Evolutionary conservation across 805 yeast genomes (phyloP).

Genomic region (Blastobotrys chiropterorum): DNA sequence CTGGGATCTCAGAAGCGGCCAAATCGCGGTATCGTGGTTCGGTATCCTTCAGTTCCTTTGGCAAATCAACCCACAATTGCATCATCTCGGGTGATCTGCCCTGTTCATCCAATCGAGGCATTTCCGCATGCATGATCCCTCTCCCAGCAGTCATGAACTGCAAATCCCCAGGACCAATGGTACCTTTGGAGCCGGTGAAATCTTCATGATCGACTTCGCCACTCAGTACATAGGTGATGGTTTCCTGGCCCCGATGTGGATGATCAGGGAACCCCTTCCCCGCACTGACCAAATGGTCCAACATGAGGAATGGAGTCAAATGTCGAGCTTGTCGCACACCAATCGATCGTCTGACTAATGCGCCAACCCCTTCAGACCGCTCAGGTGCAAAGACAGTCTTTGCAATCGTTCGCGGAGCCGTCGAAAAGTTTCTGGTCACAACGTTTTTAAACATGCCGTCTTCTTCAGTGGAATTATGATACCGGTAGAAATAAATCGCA

Average conservation of each 20-base stretch:
- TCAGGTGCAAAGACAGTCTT: conserved; percentile 54
- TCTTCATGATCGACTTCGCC: conserved; percentile 79
- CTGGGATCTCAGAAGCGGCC: conserved; percentile 63
- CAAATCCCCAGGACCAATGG: conserved; percentile 72
- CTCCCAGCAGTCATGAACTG: conserved; percentile 94
- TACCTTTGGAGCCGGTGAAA: conserved; percentile 78
- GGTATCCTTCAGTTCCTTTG: conserved; percentile 51
- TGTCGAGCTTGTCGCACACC: conserved; percentile 63
- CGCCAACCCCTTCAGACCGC: conserved; percentile 86
- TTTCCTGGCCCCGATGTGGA: conserved; percentile 79
- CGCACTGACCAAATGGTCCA: conserved; percentile 64
- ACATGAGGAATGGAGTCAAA: conserved; percentile 75
- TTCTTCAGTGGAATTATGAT: too few species aligned
- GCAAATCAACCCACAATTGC: conserved; percentile 87
- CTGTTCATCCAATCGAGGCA: conserved; percentile 50
- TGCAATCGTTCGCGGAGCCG: conserved; percentile 37
- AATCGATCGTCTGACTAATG: conserved; percentile 72
- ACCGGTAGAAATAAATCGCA: not conserved
- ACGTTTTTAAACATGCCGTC: not conserved
- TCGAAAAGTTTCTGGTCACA: not conserved
- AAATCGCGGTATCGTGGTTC: conserved; percentile 77
- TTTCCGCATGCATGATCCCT: conserved; percentile 82
- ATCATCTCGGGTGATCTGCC: conserved; percentile 37
- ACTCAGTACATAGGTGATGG: conserved; percentile 59
- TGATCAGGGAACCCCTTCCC: conserved; percentile 64